Conservation (phyloP, 805 yeast species). For the Cyberlindnera veronae region DNA sequence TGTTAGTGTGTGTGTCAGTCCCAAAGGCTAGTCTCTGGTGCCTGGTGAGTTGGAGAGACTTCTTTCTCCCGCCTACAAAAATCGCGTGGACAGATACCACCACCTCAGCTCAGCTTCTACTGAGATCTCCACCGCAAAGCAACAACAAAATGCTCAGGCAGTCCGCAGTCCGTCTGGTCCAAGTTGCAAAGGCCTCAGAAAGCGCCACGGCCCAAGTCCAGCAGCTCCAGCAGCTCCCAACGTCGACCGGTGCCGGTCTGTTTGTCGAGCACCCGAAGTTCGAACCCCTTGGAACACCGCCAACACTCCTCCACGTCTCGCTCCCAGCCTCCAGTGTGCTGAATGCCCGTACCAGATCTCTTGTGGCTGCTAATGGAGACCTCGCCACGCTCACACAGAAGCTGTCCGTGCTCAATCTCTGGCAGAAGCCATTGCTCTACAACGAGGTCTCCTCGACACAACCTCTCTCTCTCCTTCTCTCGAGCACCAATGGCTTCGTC, state of each 20-base stretch:
- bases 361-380: slow-evolving; percentile 23
- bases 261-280: slow-evolving; percentile 30
- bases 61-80: neutral
- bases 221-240: slow-evolving; percentile 11
- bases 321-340: slow-evolving; percentile 25
- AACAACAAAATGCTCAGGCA: neutral
- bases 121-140: neutral
- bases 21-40: no score
- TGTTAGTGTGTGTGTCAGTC: no score
- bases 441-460: slow-evolving; percentile 17
- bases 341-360: slow-evolving; percentile 22
- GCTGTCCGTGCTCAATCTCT: slow-evolving; percentile 9
- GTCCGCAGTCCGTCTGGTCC: neutral
- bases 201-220: slow-evolving; percentile 1
- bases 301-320: slow-evolving; percentile 26
- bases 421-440: slow-evolving; percentile 16
- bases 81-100: no score
- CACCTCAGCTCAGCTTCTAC: no score
- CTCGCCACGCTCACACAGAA: slow-evolving; percentile 4
- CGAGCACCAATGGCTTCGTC: slow-evolving; percentile 14
- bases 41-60: neutral
- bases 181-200: slow-evolving; percentile 1
- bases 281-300: slow-evolving; percentile 27
- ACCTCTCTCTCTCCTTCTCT: slow-evolving; percentile 17
- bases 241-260: slow-evolving; percentile 29